Percentiles rank a stretch among this genome's conserved stretches.
phyloP scores from a whole-genome alignment of 129 eudicot genomes.

The Artemisia annua region DNA sequence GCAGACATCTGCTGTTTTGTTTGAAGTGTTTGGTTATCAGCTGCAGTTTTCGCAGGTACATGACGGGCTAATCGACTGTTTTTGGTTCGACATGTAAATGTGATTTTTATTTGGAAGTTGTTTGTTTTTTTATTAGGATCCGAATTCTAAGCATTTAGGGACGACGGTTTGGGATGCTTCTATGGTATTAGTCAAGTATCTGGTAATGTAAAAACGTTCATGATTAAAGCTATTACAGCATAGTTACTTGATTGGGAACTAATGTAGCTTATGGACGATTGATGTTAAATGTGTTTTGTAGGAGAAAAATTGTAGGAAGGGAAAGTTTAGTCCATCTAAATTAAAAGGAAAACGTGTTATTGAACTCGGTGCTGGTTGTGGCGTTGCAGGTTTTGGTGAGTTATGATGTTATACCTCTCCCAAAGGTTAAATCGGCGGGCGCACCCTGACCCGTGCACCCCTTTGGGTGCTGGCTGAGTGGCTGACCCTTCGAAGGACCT shows the following conservation, averaged over 20 bases:
- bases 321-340: conserved; percentile 79
- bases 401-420: not conserved
- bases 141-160: conserved; percentile 94
- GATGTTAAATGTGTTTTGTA: conserved; percentile 5
- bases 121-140: conserved; percentile 53
- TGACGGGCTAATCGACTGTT: not conserved
- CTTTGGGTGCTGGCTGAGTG: no score
- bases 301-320: conserved; percentile 95
- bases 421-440: no score
- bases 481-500: no score
- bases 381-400: conserved; percentile 94
- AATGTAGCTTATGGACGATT: not conserved
- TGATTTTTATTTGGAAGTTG: not conserved
- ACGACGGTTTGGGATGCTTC: conserved; percentile 99
- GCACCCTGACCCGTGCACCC: no score
- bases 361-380: conserved; percentile 99
- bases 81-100: not conserved
- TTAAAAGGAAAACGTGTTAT: conserved; percentile 88
- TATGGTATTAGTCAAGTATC: conserved; percentile 85
- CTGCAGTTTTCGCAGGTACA: conserved; percentile 80
- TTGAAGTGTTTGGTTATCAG: no score
- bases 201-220: conserved; percentile 44
- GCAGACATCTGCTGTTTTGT: no score
- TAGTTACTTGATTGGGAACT: no score
- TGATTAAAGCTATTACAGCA: no score